Base-by-base conservation (phyloP, 108 stramenopile genomes). In the Bacterosira constricta region DNA sequence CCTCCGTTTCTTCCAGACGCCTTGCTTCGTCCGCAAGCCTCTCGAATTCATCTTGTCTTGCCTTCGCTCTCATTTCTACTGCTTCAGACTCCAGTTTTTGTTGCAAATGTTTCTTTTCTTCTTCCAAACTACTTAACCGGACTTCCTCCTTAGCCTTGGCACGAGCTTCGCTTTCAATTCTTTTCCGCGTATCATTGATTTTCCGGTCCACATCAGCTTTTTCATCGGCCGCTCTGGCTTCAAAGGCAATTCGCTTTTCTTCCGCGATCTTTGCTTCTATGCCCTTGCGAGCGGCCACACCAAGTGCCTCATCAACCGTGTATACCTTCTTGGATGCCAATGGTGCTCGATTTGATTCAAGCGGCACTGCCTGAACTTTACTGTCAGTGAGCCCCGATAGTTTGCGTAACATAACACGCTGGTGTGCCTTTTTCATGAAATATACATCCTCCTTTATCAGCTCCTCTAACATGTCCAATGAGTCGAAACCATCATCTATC, bases 391-490 rank as follows among this genome's bases (percentile, higher is more conserved):
- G n/a, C n/a, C n/a, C n/a, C 23, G 35, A 77, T 37, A 69, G 47
- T 25, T 44, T 55, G 45, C 53, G 53, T 1, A 23, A 17, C 58
- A 79, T n/a, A 7, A 62, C 78, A 41, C 78, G 55, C 27, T 49
- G 21, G 21, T 79, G 78, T 8, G 66, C 78, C 49, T 69, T 79
- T 35, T 79, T 79, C 78, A 79, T 79, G 57, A 79, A 79, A 30
- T 51, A 31, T 3, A 79, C 21, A 34, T 79, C 78, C 37, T 62
- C 73, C 21, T 31, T 68, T 12, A 42, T 45, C 26, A 79, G 26
- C 45, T 57, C 62, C 21, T 55, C 60, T 17, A 79, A 57, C 67
- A 69, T 75, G 26, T 79, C 73, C 1, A 42, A 41, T 0, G 78
- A 79, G 60, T 79, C 78, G 35, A 79, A 79, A 17, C 78, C 78